Percentiles rank a stretch among this genome's conserved stretches.
Evolutionary conservation across 73 alveolate species (phyloP).

Genomic region (Urostyla sp.): DNA sequence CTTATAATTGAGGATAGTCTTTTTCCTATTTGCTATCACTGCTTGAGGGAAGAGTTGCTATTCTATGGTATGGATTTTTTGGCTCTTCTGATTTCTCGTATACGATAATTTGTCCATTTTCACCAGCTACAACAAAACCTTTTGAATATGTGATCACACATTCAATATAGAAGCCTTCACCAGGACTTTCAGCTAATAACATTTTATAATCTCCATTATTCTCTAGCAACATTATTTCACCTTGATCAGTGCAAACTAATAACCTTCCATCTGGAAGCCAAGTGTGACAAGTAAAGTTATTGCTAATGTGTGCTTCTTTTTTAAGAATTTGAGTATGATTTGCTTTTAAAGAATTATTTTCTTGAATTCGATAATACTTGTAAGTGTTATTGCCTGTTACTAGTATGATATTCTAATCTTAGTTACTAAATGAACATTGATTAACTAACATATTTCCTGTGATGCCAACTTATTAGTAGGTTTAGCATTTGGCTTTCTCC

Average conservation of each 20-base stretch:
- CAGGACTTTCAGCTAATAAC: conserved; percentile 70
- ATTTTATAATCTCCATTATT: conserved; percentile 87
- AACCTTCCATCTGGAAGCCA: conserved; percentile 90
- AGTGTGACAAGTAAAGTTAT: conserved; percentile 82
- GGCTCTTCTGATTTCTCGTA: conserved; percentile 86
- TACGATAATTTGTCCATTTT: conserved; percentile 80
- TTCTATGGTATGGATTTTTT: conserved; percentile 71
- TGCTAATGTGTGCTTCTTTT: conserved; percentile 77
- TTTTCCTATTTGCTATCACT: conserved; percentile 69
- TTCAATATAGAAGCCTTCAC: conserved; percentile 75
- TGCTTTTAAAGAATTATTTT: conserved; percentile 68
- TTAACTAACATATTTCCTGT: conserved; percentile 63
- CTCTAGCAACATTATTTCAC: conserved; percentile 83
- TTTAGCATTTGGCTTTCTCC: conserved; percentile 77
- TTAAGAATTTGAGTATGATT: conserved; percentile 69
- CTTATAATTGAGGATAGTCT: conserved; percentile 61
- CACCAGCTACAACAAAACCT: conserved; percentile 86
- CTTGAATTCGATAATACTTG: conserved; percentile 72
- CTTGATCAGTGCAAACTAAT: conserved; percentile 91
- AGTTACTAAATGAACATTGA: conserved; percentile 76
- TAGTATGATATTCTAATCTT: conserved; percentile 70
- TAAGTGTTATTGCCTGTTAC: conserved; percentile 81
- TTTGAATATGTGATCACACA: conserved; percentile 65
- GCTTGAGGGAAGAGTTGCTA: conserved; percentile 72
- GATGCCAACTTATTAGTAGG: conserved; percentile 59